Percentiles rank a stretch among this genome's conserved stretches.
Conservation (phyloP, 768 basidiomycete genomes). For the Agrocybe praecox region DNA sequence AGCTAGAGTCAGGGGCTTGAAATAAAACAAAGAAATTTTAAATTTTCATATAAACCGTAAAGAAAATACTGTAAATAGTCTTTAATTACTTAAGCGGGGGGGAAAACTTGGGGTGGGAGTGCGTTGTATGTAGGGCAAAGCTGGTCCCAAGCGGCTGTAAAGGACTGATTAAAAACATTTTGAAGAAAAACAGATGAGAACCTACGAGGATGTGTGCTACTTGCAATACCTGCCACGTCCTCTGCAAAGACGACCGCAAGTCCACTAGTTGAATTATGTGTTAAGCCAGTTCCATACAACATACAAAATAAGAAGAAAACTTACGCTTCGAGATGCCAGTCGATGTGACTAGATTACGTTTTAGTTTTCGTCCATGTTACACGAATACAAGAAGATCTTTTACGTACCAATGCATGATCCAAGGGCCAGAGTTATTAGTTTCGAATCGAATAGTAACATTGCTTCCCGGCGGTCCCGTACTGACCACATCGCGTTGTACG, state of each 20-base stretch:
- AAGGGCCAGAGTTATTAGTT: conserved; percentile 66
- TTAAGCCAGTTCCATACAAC: no score
- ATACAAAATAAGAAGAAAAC: not conserved
- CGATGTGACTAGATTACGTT: conserved; percentile 27
- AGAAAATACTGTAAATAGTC: no score
- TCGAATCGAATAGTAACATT: conserved; percentile 57
- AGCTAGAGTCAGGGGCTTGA: no score
- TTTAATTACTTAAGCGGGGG: not conserved
- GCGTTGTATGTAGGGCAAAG: conserved; percentile 4
- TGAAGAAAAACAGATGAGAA: not conserved
- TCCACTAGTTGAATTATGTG: conserved; percentile 8
- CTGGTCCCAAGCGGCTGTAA: conserved; percentile 7
- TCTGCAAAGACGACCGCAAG: conserved; percentile 39
- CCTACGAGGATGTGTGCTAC: conserved; percentile 25
- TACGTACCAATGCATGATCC: conserved; percentile 38
- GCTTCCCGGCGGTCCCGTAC: conserved; percentile 19
- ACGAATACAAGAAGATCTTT: conserved; percentile 27
- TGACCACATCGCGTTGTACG: conserved; percentile 28
- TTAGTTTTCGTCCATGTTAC: not conserved
- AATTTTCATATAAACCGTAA: no score
- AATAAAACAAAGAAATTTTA: no score
- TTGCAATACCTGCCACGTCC: conserved; percentile 22
- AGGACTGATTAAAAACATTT: not conserved
- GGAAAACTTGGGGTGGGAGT: not conserved
- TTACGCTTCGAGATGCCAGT: conserved; percentile 40